These are phyloP conservation scores for Baorangia bicolor DNA, from an alignment of 768 basidiomycete species.

Conservation along the genomic window DNA sequence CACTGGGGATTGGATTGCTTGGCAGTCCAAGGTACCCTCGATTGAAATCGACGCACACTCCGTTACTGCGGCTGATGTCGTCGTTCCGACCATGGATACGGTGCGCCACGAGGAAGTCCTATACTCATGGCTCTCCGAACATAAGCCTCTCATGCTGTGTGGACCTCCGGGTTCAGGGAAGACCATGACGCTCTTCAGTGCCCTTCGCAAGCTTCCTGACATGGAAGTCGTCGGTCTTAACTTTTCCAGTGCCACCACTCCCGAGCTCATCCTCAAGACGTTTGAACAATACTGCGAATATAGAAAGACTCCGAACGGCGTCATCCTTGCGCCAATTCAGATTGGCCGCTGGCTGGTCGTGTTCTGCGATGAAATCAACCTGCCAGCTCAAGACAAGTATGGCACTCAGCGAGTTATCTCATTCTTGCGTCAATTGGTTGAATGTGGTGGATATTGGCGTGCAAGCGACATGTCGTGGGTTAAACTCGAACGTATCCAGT, in stretches of 20 bases:
- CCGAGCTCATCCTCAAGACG: slow-evolving; percentile 97
- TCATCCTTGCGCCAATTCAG: slow-evolving; percentile 88
- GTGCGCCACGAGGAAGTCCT: slow-evolving; percentile 98
- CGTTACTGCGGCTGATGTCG: slow-evolving; percentile 93
- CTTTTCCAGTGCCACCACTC: slow-evolving; percentile 98
- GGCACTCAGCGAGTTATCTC: slow-evolving; percentile 99
- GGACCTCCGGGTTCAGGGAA: slow-evolving; percentile 99
- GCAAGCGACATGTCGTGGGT: slow-evolving; percentile 96
- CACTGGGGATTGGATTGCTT: slow-evolving; percentile 85
- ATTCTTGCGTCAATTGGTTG: slow-evolving; percentile 95
- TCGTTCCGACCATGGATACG: slow-evolving; percentile 98
- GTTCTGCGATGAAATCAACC: slow-evolving; percentile 99
- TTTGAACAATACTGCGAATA: slow-evolving; percentile 99
- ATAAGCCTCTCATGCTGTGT: slow-evolving; percentile 97
- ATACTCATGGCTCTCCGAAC: slow-evolving; percentile 98
- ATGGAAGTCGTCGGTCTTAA: slow-evolving; percentile 99
- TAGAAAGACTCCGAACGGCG: slow-evolving; percentile 97
- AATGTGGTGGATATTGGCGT: slow-evolving; percentile 93
- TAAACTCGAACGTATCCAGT: slow-evolving; percentile 96
- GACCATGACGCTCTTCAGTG: slow-evolving; percentile 99
- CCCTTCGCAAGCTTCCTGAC: slow-evolving; percentile 93
- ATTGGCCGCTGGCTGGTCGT: slow-evolving; percentile 98
- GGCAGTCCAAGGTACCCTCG: slow-evolving; percentile 89
- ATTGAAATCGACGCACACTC: slow-evolving; percentile 97
- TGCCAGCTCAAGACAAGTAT: slow-evolving; percentile 96